Conservation (phyloP, 2,329 filamentous ascomycete species). For the Metarhizium sp. region DNA sequence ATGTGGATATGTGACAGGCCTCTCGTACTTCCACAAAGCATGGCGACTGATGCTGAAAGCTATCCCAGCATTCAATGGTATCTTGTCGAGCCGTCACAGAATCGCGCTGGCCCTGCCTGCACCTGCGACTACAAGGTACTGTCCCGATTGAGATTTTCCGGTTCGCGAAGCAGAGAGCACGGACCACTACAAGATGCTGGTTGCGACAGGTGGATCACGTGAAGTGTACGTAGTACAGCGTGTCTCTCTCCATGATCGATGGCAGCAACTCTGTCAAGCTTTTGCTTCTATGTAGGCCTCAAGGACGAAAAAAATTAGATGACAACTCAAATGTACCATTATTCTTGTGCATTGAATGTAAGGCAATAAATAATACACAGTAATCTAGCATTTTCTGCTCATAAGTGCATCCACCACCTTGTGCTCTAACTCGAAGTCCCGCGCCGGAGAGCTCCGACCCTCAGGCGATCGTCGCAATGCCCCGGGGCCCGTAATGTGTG, state of each 20-base stretch:
- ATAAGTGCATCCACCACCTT: not conserved
- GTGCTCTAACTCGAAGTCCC: conserved; percentile 1
- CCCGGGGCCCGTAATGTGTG: conserved; percentile 6
- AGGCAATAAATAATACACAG: not conserved
- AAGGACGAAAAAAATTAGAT: too few relatives aligned
- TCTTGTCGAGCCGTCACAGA: conserved; percentile 5
- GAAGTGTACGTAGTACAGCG: not conserved
- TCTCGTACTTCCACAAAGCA: conserved; percentile 40
- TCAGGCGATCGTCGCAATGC: conserved; percentile 15
- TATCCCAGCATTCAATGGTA: conserved; percentile 10
- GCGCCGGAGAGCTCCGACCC: conserved; percentile 15
- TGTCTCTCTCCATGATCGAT: not conserved
- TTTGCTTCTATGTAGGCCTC: too few relatives aligned
- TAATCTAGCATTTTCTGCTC: not conserved
- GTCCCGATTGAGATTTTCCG: conserved; percentile 15
- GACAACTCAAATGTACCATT: not conserved
- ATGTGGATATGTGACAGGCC: too few relatives aligned
- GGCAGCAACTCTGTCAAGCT: too few relatives aligned
- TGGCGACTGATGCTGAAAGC: conserved; percentile 23
- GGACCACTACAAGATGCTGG: conserved; percentile 1
- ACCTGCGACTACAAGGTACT: not conserved
- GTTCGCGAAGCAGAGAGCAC: conserved; percentile 3
- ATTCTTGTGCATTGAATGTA: not conserved
- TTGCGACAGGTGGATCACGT: conserved; percentile 1
- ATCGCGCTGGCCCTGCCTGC: not conserved